These are phyloP conservation scores for Cephaloascus albidus DNA, from an alignment of 805 yeast species.

Conservation along the genomic window DNA sequence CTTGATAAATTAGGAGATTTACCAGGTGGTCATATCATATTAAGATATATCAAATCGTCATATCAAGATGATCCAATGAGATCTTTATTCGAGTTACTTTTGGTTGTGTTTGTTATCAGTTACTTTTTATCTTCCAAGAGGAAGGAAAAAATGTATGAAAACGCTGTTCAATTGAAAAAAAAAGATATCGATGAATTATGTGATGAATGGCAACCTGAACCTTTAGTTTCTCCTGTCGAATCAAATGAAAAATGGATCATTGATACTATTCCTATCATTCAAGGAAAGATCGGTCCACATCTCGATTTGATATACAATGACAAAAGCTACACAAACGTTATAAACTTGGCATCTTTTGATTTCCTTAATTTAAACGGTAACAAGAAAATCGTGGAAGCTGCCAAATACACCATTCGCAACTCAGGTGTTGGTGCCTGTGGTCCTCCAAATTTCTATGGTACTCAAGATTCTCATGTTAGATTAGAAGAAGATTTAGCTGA, in stretches of 20 bases:
- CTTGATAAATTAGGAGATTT: slow-evolving; percentile 23
- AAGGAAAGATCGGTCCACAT: slow-evolving; percentile 40
- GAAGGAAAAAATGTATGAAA: slow-evolving; percentile 65
- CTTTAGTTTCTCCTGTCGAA: slow-evolving; percentile 51
- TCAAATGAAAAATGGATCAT: slow-evolving; percentile 53
- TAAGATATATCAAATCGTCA: slow-evolving; percentile 73
- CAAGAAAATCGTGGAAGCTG: slow-evolving; percentile 37
- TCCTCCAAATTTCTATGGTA: slow-evolving; percentile 96
- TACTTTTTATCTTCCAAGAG: slow-evolving; percentile 76
- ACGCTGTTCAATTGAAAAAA: slow-evolving; percentile 48
- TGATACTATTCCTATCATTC: slow-evolving; percentile 51
- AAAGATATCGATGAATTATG: slow-evolving; percentile 74
- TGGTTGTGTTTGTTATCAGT: slow-evolving; percentile 73
- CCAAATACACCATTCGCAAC: slow-evolving; percentile 46
- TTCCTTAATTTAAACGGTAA: slow-evolving; percentile 53
- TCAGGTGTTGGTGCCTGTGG: slow-evolving; percentile 98
- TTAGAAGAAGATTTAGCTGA: slow-evolving; percentile 67
- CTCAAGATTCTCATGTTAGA: slow-evolving; percentile 82
- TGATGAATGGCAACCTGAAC: slow-evolving; percentile 89
- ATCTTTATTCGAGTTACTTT: slow-evolving; percentile 67
- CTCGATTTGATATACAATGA: slow-evolving; percentile 18
- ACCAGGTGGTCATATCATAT: slow-evolving; percentile 52
- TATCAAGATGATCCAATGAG: slow-evolving; percentile 92
- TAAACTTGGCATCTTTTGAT: slow-evolving; percentile 68
- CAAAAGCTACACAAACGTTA: slow-evolving; percentile 21